phyloP scores from a whole-genome alignment of 306 rosid species.

The Quercus cerris region DNA sequence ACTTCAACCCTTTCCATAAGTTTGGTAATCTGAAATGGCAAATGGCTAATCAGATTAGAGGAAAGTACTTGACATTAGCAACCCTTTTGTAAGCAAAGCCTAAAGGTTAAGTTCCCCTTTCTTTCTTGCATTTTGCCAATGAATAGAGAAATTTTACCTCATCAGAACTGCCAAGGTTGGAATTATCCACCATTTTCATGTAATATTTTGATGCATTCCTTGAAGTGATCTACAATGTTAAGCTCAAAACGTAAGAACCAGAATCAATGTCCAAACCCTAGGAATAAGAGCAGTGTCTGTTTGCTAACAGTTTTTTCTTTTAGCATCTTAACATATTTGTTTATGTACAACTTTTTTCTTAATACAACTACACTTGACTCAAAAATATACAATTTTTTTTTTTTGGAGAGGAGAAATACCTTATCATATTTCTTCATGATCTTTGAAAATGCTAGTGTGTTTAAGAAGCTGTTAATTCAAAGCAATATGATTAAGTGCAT shows the following conservation, averaged over 20 bases:
- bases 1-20: constrained; percentile 50
- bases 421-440: constrained; percentile 84
- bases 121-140: no score
- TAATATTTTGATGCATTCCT: constrained; percentile 53
- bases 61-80: no score
- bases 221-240: constrained; percentile 49
- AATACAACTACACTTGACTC: no score
- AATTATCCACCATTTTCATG: constrained; percentile 69
- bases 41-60: background rate
- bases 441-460: constrained; percentile 69
- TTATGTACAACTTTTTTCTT: no score
- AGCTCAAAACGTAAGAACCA: background rate
- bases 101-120: no score
- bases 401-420: constrained; percentile 21
- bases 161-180: constrained; percentile 64
- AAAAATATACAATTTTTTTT: no score
- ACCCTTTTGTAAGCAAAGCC: no score
- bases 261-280: no score
- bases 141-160: constrained; percentile 39
- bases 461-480: constrained; percentile 48
- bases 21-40: constrained; percentile 30
- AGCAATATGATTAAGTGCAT: background rate
- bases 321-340: no score
- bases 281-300: no score
- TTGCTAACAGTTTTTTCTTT: no score